Evolutionary conservation across 129 eudicot species (phyloP), one percentile per base, ranked within the genome.

Genomic region (Escallonia rubra): DNA sequence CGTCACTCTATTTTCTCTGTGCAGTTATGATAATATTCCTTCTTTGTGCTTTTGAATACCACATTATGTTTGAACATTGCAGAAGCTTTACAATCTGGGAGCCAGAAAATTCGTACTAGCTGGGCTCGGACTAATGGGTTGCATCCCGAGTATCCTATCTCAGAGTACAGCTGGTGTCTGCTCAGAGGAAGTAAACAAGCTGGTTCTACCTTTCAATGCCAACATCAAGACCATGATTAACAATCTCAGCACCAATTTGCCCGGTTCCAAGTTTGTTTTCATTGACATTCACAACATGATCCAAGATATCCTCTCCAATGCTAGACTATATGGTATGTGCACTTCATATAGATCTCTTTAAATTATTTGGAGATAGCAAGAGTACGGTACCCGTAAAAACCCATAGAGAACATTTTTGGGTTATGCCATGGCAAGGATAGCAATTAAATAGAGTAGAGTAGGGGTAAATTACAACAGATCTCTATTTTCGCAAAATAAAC

Each of bases 61-160:
- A 23, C 34, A 23, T 23, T 23, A 2, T 61, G 16, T 44, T 10
- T 59, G 7, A 2, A 34, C 4, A 4, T 12, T 62, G 53, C 80
- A 91, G 97, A 91, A 82, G 58, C 80, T 92, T 61, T 89, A 92
- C 78, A 92, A 86, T 54, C 87, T 92, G 45, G 98, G 98, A 73
- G 98, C 91, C 2, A 77, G 96, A 49, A 92, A 81, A 64, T 84
- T 92, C 63, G 86, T 81, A 54, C 78, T 92, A 52, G 89, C 82
- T 1, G 98, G 98, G 57, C 23, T 92, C 23, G 98, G 98, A 47
- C 56, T 80, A 47, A 88, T 89, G 91, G 98, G 98, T 10, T 92
- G 98, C 41, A 92, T 92, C 69, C 98, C 98, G 3, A 92, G 91
- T 78, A 88, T 88, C n/a, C 67, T 92, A 11, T 84, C 98, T 0